Conservation (phyloP, 768 basidiomycete species). For the Auricularia sp. region DNA sequence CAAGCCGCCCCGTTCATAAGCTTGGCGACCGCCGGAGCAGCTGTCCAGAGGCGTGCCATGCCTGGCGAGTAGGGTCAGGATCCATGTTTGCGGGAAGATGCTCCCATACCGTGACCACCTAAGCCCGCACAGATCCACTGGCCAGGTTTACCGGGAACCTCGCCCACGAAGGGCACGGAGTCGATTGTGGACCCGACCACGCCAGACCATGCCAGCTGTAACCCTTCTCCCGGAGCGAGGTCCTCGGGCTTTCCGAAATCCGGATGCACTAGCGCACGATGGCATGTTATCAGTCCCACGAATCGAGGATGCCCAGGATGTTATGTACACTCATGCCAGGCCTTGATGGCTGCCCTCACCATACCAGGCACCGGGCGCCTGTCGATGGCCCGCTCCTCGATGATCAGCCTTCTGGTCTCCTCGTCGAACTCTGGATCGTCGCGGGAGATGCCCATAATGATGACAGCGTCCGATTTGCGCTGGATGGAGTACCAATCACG, state of each 20-base stretch:
- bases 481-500: conserved; percentile 19
- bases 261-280: conserved; percentile 16
- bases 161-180: conserved; percentile 21
- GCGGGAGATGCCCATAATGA: conserved; percentile 18
- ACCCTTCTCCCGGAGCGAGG: conserved; percentile 12
- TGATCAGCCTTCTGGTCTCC: neutral
- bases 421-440: conserved; percentile 10
- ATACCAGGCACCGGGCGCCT: neutral
- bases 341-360: conserved; percentile 6
- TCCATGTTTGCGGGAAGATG: neutral
- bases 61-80: neutral
- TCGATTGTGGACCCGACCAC: conserved; percentile 18
- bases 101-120: conserved; percentile 21
- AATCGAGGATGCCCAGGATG: conserved; percentile 15
- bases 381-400: neutral
- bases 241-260: conserved; percentile 19
- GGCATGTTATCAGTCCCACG: conserved; percentile 11
- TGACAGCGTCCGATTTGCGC: conserved; percentile 16
- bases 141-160: conserved; percentile 20
- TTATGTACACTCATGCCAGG: conserved; percentile 15
- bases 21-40: conserved; percentile 17
- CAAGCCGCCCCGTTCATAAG: conserved; percentile 19
- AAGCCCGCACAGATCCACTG: conserved; percentile 22
- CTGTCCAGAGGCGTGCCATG: conserved; percentile 16
- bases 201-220: conserved; percentile 17